Base-by-base conservation (phyloP, 176 grass and related monocot species). In the Oryza meridionalis region DNA sequence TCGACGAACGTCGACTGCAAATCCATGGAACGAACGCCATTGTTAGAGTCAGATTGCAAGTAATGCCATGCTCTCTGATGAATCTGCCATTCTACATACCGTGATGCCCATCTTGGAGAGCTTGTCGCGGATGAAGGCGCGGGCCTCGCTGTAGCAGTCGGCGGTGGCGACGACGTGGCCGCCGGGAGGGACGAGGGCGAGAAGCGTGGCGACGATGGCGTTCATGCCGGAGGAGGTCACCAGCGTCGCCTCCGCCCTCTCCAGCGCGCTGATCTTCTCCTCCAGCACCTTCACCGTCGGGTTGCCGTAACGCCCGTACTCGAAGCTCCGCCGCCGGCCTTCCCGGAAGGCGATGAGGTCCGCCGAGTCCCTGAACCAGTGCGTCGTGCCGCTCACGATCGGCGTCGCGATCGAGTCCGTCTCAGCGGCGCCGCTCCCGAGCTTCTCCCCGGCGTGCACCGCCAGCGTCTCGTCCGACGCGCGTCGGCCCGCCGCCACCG, bases 221-320 rank as follows among this genome's bases (percentile, higher is more conserved):
- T 97, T 94, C 94, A 94, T 97, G 19, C 94, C 90, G 38, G 92
- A 97, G 14, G 92, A 88, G 7, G 91, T 92, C n/a, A 97, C 93
- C 7, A 97, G 37, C 0, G 92, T 92, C 19, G 94, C 89, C 85
- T 94, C 92, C 16, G 92, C 92, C 76, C 81, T 87, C 86, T 97
- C 90, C 53, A 97, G 64, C 3, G 94, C 90, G 31, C 94, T 94
- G 79, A 94, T 94, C 87, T 97, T 94, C 21, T 94, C 90, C 49
- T 97, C 88, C 4, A 94, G 84, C 70, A 90, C 92, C 65, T 92
- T 86, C 3, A 88, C 86, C 0, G 94, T 97, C 5, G 94, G 90
- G 85, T 97, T 97, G 4, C 92, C 84, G 37, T 94, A 94, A 4
- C 92, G 86, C 6, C 94, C 88, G 43, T 97, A 97, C 83, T 92